A percentile compares a stretch with the other conserved stretches of the same genome.
Conservation (phyloP, 163 green algal genomes). For the Chloroidium sp. region DNA sequence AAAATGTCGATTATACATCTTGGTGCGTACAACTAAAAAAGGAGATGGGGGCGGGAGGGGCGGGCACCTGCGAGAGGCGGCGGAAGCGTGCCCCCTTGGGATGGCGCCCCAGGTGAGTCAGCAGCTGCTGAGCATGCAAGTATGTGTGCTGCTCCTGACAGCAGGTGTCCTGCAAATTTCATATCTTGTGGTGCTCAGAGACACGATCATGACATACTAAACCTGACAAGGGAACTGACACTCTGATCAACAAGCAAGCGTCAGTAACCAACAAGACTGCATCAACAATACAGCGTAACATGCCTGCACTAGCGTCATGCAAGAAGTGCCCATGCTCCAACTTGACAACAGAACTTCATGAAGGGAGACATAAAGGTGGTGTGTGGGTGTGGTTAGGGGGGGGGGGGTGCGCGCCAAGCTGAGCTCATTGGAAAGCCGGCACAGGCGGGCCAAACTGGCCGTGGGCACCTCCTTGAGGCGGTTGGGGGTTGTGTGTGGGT, state of each 20-base stretch:
- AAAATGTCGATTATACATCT: too few relatives aligned
- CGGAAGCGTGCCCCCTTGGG: slow-evolving; percentile 32
- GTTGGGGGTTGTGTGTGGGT: neutral
- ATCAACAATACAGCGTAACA: neutral
- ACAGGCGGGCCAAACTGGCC: slow-evolving; percentile 1
- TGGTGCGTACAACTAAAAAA: too few relatives aligned
- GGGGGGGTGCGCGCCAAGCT: neutral
- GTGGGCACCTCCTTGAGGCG: slow-evolving; percentile 28
- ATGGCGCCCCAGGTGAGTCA: slow-evolving; percentile 16
- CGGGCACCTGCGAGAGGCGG: slow-evolving; percentile 24
- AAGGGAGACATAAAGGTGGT: too few relatives aligned
- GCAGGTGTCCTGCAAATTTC: slow-evolving; percentile 28
- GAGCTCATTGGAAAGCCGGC: slow-evolving; percentile 25
- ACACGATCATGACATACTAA: slow-evolving; percentile 1
- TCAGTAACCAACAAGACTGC: neutral
- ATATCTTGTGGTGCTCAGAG: too few relatives aligned
- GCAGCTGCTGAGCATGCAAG: slow-evolving; percentile 50
- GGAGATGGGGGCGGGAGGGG: too few relatives aligned
- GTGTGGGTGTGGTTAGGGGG: too few relatives aligned
- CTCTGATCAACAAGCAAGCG: neutral
- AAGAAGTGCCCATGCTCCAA: neutral
- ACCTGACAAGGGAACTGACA: neutral
- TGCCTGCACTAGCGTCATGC: neutral
- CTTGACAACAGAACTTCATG: neutral
- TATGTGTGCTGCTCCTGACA: slow-evolving; percentile 59